phyloP scores from a whole-genome alignment of 495 filamentous ascomycete genomes.

The Penicillium herquei region DNA sequence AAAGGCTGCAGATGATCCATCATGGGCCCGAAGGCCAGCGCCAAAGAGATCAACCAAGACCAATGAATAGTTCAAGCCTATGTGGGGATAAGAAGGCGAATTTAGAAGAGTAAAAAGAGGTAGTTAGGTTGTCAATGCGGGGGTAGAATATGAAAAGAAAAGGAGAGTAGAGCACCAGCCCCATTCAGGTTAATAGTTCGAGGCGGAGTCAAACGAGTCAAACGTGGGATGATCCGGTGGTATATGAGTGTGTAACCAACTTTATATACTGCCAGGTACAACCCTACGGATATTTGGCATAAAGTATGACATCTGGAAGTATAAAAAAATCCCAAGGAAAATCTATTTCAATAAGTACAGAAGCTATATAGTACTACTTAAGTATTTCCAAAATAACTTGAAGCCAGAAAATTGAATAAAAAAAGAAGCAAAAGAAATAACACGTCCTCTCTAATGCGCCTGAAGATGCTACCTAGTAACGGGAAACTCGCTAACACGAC shows the following conservation, averaged over 20 bases:
- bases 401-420: not conserved
- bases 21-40: constrained; percentile 25
- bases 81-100: constrained; percentile 13
- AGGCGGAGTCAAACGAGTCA: not conserved
- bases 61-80: constrained; percentile 14
- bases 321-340: too few relatives aligned
- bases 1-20: constrained; percentile 31
- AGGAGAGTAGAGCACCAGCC: constrained; percentile 18
- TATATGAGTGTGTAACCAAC: constrained; percentile 19
- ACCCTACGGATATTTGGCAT: too few relatives aligned
- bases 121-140: constrained; percentile 24
- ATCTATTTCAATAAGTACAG: not conserved
- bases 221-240: constrained; percentile 17
- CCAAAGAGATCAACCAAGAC: constrained; percentile 7
- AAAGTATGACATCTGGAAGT: too few relatives aligned
- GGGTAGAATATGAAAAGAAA: constrained; percentile 1
- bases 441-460: constrained; percentile 16
- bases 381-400: not conserved
- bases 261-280: not conserved
- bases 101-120: constrained; percentile 21
- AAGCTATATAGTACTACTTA: not conserved
- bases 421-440: constrained; percentile 4
- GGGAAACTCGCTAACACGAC: constrained; percentile 15
- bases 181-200: constrained; percentile 14
- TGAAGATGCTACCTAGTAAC: constrained; percentile 15